Evolutionary conservation across 2,329 filamentous ascomycete genomes (phyloP), one percentile per base, ranked within the genome.

Genomic region (Allantophomopsis lycopodina): DNA sequence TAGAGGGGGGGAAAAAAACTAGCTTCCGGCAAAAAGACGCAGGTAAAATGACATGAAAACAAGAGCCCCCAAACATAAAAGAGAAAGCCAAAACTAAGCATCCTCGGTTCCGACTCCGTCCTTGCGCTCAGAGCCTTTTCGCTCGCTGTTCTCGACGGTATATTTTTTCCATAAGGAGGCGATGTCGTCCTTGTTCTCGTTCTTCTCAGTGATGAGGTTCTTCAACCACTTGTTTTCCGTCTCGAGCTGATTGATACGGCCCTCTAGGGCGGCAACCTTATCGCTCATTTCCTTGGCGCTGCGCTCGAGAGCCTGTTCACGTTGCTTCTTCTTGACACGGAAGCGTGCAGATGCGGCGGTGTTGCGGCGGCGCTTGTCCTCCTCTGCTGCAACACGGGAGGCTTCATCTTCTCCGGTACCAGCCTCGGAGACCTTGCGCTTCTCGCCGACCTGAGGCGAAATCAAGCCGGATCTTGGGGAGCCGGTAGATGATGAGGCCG

Each of bases 321-420:
- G 80, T 63, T 91, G 84, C 75, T 94, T 94, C 79, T 94, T 94
- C 76, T 94, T 94, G 57, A 91, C 77, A 43, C 86, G 81, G 71
- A 94, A 94, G 37, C 86, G 81, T 14, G 86, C 86, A 48, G 80
- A 87, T 40, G 86, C 86, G 23, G 86, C 86, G 2, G 87, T 93
- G 63, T 94, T 94, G 47, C 86, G 78, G 43, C 85, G 77, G 37
- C 86, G 80, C 65, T 93, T 93, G 58, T 94, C 86, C 61, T 94
- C 86, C 59, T 94, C 86, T 16, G 85, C 85, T 11, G 81, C 81
- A 5, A 77, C 49, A 32, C 83, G 79, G 11, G 80, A 79, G 32
- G 75, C 67, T 46, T 87, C 83, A 58, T 88, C 83, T 37, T 81
- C 71, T 50, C 62, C 71, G 35, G 69, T 61, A 41, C 59, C 53